These are phyloP conservation scores for Auricularia sp. DNA, from an alignment of 768 basidiomycete genomes.

Conservation along the genomic window DNA sequence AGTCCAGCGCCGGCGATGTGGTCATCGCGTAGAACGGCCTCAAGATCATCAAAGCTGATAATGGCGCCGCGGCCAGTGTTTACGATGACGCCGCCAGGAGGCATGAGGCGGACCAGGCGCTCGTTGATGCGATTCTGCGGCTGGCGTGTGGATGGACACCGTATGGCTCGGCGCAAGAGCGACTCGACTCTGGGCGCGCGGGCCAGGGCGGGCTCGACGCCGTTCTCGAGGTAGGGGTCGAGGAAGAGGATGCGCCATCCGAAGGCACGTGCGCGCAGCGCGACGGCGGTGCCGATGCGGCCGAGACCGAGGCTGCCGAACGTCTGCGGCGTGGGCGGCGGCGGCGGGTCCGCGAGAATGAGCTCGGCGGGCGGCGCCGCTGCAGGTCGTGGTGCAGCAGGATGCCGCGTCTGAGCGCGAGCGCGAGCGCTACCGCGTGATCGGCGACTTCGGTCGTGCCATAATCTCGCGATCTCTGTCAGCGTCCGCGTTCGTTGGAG, in stretches of 20 bases:
- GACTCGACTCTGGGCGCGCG: conserved; percentile 8
- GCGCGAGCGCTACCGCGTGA: conserved; percentile 14
- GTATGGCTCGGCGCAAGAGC: conserved; percentile 8
- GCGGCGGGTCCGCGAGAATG: background rate
- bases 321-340: conserved; percentile 5
- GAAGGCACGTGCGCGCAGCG: conserved; percentile 16
- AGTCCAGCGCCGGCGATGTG: conserved; percentile 13
- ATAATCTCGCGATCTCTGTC: conserved; percentile 8
- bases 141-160: conserved; percentile 13
- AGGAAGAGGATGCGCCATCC: too few relatives aligned
- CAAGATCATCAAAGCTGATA: conserved; percentile 11
- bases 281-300: conserved; percentile 15
- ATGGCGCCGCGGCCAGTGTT: conserved; percentile 14
- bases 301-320: conserved; percentile 16
- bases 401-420: conserved; percentile 13
- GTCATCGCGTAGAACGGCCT: conserved; percentile 8
- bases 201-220: conserved; percentile 11
- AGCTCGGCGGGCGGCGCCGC: background rate
- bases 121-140: conserved; percentile 9
- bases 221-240: conserved; percentile 11
- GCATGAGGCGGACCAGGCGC: conserved; percentile 10
- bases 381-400: conserved; percentile 14
- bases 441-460: conserved; percentile 16
- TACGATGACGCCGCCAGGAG: conserved; percentile 8
- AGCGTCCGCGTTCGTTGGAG: too few relatives aligned